These are phyloP conservation scores for Passalora sequoiae DNA, from an alignment of 2,329 filamentous ascomycete genomes.

Conservation along the genomic window DNA sequence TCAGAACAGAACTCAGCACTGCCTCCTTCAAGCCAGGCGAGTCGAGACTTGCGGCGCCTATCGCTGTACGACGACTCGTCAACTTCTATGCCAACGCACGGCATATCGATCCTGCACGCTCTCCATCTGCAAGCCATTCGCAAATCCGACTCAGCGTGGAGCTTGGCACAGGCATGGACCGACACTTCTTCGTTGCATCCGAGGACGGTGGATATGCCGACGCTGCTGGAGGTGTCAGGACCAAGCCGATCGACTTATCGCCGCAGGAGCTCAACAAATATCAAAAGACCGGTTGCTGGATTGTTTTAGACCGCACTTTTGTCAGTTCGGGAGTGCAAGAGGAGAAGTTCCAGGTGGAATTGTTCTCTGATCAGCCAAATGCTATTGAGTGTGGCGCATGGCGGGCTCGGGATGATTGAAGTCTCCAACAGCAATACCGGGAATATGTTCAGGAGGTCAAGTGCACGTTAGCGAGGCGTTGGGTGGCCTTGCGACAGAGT, in stretches of 20 bases:
- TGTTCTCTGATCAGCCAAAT: conserved; percentile 43
- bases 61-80: conserved; percentile 49
- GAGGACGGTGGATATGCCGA: conserved; percentile 72
- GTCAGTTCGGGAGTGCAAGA: conserved; percentile 44
- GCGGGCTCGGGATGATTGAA: conserved; percentile 40
- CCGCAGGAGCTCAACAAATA: conserved; percentile 50
- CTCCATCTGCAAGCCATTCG: conserved; percentile 29
- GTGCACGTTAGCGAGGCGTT: neutral
- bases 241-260: conserved; percentile 68
- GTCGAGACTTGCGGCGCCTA: conserved; percentile 51
- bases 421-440: no score
- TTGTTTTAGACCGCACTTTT: conserved; percentile 78
- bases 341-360: conserved; percentile 49
- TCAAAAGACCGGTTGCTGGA: conserved; percentile 58
- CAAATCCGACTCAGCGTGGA: conserved; percentile 68
- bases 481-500: neutral
- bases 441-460: no score
- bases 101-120: conserved; percentile 14
- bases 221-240: conserved; percentile 58
- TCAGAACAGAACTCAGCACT: conserved; percentile 56
- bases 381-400: conserved; percentile 43
- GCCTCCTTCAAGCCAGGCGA: conserved; percentile 48
- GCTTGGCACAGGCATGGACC: conserved; percentile 64
- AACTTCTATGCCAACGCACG: conserved; percentile 31
- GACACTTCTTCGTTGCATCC: conserved; percentile 59